Percentiles rank a stretch among this genome's conserved stretches.
phyloP scores from a whole-genome alignment of 306 rosid genomes.

The Rosa rugosa region DNA sequence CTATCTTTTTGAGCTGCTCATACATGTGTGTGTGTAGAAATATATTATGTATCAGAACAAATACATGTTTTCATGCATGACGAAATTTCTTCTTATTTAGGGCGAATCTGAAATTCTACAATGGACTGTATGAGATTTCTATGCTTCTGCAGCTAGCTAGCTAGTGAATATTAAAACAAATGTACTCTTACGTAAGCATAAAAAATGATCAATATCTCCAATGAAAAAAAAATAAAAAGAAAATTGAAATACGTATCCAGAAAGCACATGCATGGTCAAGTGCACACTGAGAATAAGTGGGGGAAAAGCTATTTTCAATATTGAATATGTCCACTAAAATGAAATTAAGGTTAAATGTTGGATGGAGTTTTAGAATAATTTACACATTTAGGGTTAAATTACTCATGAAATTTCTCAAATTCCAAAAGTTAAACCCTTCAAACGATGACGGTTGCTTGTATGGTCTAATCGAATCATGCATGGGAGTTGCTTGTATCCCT shows the following conservation, averaged over 20 bases:
- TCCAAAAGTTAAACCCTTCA: background rate
- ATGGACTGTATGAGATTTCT: background rate
- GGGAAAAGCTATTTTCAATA: background rate
- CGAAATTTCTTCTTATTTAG: background rate
- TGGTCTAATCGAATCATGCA: background rate
- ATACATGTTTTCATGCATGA: conserved; percentile 6
- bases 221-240: background rate
- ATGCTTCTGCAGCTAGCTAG: conserved; percentile 1
- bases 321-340: background rate
- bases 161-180: background rate
- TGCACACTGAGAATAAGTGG: background rate
- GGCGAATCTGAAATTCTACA: background rate
- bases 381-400: background rate
- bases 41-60: background rate
- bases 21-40: background rate
- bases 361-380: too few relatives aligned
- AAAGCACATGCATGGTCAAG: conserved; percentile 3
- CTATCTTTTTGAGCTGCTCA: conserved; percentile 29
- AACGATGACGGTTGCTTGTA: too few relatives aligned
- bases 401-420: background rate
- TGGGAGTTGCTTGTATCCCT: background rate
- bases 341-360: too few relatives aligned
- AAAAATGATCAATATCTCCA: background rate
- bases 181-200: conserved; percentile 19
- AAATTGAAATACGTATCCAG: background rate